These are phyloP conservation scores for Sicyos baderoa DNA, from an alignment of 306 rosid species.

Conservation along the genomic window DNA sequence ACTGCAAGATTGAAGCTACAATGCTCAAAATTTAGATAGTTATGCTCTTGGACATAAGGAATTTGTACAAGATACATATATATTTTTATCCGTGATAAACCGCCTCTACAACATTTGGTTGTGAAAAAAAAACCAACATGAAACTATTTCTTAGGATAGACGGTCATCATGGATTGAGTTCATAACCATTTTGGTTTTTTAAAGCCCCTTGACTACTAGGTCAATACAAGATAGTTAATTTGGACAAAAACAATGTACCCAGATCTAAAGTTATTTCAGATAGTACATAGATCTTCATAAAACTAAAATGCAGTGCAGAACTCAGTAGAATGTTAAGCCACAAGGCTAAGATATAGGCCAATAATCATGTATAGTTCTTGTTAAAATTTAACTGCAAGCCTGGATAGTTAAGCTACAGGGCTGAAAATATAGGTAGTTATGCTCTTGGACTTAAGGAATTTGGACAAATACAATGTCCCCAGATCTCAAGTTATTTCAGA, in stretches of 20 bases:
- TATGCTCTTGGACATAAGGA: background rate
- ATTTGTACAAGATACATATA: background rate
- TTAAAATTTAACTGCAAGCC: background rate
- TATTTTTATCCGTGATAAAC: too few relatives aligned
- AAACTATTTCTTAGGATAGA: too few relatives aligned
- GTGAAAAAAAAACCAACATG: too few relatives aligned
- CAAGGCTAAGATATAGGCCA: background rate
- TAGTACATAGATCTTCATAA: background rate
- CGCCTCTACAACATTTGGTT: too few relatives aligned
- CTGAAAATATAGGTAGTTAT: background rate
- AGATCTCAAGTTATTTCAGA: background rate
- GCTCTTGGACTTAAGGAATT: background rate
- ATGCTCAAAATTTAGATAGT: background rate
- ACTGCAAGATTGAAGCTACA: background rate
- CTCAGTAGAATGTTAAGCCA: background rate
- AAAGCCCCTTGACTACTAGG: too few relatives aligned
- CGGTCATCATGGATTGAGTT: too few relatives aligned
- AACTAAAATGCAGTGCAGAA: background rate
- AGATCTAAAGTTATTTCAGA: slow-evolving; percentile 6
- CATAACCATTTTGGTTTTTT: too few relatives aligned
- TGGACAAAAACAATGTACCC: slow-evolving; percentile 1
- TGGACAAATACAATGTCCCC: background rate
- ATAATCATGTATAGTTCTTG: background rate
- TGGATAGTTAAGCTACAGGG: background rate
- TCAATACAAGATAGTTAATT: background rate